Evolutionary conservation across 345 rosid genomes (phyloP), one percentile per base, ranked within the genome.

Genomic region (Clausena lansium): DNA sequence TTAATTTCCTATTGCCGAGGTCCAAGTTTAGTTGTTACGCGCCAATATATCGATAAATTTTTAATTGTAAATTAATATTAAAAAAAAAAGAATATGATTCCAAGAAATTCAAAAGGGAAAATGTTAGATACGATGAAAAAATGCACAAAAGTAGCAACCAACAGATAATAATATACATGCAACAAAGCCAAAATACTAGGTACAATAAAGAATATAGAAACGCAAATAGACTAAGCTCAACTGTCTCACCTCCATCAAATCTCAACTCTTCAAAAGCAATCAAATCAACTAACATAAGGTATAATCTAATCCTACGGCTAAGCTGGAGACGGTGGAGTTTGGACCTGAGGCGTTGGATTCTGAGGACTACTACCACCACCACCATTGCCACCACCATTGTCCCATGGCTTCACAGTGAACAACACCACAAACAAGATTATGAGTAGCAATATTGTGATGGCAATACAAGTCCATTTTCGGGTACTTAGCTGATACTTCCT

Each of bases 401-500:
- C 55, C 97, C 97, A 94, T 4, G 98, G 98, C 81, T 20, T 84
- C 25, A 91, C 78, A 28, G 87, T 74, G 80, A 80, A 58, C 9
- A 94, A 85, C 64, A 96, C 94, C 27, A 89, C 89, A 47, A 91
- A 73, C 70, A 88, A 30, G 74, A 92, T 80, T 78, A 96, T 89
- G 39, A 91, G 76, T 73, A 94, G 77, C 88, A 96, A 79, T 15
- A 96, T 69, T 35, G 79, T 86, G 73, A 90, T 85, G 28, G 90
- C 94, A 41, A 35, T 79, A 85, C 97, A 94, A 5, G 86, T 92
- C 98, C 95, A 96, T 85, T 92, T 94, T 69, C 95, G 81, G 32
- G 95, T 81, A 76, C 80, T 94, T 79, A 88, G 93, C 94, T 92
- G 99, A 62, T 79, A 83, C 55, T 50, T 75, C 75, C 95, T 85